A percentile compares a stretch with the other conserved stretches of the same genome.
Conservation (phyloP, 148 eudicot species). For the Limonium bicolor region DNA sequence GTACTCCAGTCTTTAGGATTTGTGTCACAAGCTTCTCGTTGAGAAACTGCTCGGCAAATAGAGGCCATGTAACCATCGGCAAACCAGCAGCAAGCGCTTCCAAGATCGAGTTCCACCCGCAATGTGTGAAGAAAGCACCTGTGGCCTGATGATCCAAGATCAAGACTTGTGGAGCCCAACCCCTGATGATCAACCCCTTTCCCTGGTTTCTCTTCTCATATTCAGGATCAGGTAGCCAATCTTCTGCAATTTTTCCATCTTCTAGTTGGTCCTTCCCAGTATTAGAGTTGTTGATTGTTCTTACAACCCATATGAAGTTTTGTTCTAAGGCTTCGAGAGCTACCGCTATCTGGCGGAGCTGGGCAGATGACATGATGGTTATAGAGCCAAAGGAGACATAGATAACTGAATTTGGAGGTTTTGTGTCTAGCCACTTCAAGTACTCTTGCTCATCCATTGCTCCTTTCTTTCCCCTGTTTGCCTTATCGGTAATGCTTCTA, state of each 20-base stretch:
- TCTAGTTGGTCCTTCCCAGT: neutral
- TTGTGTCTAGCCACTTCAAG: conserved; percentile 10
- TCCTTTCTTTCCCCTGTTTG: no score
- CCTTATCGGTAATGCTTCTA: neutral
- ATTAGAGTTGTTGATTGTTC: neutral
- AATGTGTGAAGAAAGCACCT: conserved; percentile 22
- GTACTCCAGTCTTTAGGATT: conserved; percentile 6
- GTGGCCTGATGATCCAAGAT: conserved; percentile 19
- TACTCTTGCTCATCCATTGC: conserved; percentile 4
- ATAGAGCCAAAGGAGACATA: conserved; percentile 12
- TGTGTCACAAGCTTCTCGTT: conserved; percentile 8
- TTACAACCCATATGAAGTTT: conserved; percentile 17
- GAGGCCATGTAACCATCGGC: conserved; percentile 23
- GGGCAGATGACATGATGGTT: neutral
- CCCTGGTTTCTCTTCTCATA: conserved; percentile 11
- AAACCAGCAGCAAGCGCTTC: conserved; percentile 16
- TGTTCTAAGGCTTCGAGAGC: conserved; percentile 12
- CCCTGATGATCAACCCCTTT: conserved; percentile 19
- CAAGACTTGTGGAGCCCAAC: conserved; percentile 25
- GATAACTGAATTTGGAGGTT: conserved; percentile 12
- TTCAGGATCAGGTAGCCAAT: conserved; percentile 9
- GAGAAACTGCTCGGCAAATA: conserved; percentile 15
- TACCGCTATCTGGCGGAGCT: conserved; percentile 9
- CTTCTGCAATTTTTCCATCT: no score
- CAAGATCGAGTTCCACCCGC: conserved; percentile 27